These are phyloP conservation scores for Hypoxylon sp. DNA, from an alignment of 2,329 filamentous ascomycete species.

Conservation along the genomic window DNA sequence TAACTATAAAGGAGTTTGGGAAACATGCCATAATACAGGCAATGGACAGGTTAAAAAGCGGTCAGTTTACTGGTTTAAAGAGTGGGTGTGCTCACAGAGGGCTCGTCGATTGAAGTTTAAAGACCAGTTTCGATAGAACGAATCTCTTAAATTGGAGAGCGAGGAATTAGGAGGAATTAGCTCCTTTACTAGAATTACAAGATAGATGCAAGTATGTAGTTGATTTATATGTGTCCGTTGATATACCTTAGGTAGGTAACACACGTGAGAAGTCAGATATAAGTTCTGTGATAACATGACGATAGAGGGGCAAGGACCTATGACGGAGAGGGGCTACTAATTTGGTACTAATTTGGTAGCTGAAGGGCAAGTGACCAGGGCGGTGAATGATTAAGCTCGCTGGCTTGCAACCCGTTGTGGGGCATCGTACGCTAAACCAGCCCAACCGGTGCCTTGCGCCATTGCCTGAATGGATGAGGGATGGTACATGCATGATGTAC, in stretches of 20 bases:
- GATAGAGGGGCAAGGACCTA: constrained; percentile 21
- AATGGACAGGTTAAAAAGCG: constrained; percentile 3
- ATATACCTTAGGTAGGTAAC: not conserved
- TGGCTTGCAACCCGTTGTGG: constrained; percentile 14
- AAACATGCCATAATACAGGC: not conserved
- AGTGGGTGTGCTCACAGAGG: not conserved
- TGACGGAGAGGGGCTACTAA: not conserved
- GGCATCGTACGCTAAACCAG: constrained; percentile 3
- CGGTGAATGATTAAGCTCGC: constrained; percentile 35
- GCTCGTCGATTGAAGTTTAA: not conserved
- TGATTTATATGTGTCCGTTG: not conserved
- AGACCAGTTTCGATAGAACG: not conserved
- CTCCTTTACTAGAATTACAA: not conserved
- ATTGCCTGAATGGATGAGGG: constrained; percentile 33
- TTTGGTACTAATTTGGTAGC: constrained; percentile 7
- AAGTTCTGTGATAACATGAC: constrained; percentile 12
- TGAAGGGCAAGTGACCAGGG: constrained; percentile 15
- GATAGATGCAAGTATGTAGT: not conserved
- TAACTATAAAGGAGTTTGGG: not conserved
- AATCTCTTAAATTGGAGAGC: not conserved
- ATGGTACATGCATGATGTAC: constrained; percentile 38
- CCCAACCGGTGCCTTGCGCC: constrained; percentile 35
- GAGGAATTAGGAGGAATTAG: too few relatives aligned
- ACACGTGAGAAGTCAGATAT: not conserved
- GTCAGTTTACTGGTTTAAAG: not conserved